Percentiles rank a stretch among this genome's conserved stretches.
Evolutionary conservation across 1,284 basidiomycete species (phyloP).

Genomic region (Schizophyllum amplum): DNA sequence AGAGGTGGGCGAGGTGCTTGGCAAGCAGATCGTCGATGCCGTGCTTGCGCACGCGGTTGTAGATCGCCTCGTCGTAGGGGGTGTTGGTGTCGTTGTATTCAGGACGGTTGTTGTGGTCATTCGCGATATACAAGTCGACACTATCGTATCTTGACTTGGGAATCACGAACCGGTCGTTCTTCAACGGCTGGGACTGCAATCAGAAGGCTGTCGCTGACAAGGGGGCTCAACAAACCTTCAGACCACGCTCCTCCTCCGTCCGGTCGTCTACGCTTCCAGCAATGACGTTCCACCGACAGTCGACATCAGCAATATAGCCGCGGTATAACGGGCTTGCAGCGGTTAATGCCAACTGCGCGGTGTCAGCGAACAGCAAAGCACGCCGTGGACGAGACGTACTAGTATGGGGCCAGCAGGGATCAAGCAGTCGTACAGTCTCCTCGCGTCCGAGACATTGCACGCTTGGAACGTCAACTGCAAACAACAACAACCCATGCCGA

Average conservation of each 20-base stretch:
- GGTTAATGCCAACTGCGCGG: conserved; percentile 92
- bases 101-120: conserved; percentile 78
- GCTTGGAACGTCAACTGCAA: conserved; percentile 98
- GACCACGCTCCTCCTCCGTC: conserved; percentile 87
- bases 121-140: conserved; percentile 90
- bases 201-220: conserved; percentile 5
- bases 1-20: conserved; percentile 91
- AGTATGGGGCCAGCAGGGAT: conserved; percentile 93
- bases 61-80: conserved; percentile 74
- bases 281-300: conserved; percentile 98
- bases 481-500: conserved; percentile 99
- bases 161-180: conserved; percentile 68
- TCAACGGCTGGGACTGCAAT: conserved; percentile 54
- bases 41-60: conserved; percentile 60
- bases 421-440: conserved; percentile 90
- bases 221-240: conserved; percentile 45
- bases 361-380: no score
- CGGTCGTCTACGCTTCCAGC: conserved; percentile 96
- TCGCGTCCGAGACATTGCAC: conserved; percentile 87
- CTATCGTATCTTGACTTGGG: conserved; percentile 97
- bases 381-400: conserved; percentile 36
- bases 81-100: conserved; percentile 90
- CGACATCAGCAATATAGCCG: conserved; percentile 92
- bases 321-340: conserved; percentile 93
- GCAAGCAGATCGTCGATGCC: conserved; percentile 86